phyloP scores from a whole-genome alignment of 2,329 filamentous ascomycete species.

The Camillea tinctor region DNA sequence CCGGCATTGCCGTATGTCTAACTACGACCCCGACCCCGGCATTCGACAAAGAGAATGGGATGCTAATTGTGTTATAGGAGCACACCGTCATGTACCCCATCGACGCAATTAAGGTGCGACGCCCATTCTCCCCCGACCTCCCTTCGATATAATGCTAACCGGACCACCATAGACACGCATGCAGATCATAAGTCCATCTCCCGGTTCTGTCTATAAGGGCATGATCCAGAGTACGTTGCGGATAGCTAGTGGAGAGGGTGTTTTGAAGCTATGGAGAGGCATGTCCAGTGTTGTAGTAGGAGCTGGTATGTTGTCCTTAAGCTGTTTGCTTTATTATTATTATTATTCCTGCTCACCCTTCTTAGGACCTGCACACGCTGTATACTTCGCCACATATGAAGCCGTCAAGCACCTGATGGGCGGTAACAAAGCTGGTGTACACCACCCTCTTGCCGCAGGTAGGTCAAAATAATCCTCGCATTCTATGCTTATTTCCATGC shows the following conservation, averaged over 20 bases:
- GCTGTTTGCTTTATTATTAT: conserved; percentile 1
- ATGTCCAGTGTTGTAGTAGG: conserved; percentile 95
- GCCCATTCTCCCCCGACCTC: conserved; percentile 18
- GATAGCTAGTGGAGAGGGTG: conserved; percentile 85
- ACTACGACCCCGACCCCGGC: neutral
- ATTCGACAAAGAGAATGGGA: neutral
- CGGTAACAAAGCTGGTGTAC: conserved; percentile 80
- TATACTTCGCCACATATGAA: conserved; percentile 98
- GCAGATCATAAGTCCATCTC: conserved; percentile 88
- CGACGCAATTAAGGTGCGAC: conserved; percentile 86
- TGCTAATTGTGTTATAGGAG: conserved; percentile 57
- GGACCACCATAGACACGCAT: conserved; percentile 74
- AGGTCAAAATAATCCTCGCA: conserved; percentile 31
- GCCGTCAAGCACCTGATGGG: conserved; percentile 95
- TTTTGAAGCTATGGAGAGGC: conserved; percentile 91
- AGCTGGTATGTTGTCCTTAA: conserved; percentile 63
- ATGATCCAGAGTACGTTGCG: conserved; percentile 90
- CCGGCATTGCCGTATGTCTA: conserved; percentile 77
- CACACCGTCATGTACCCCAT: conserved; percentile 99
- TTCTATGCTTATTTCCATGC: too few species aligned
- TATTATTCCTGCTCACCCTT: neutral
- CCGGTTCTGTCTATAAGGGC: conserved; percentile 80
- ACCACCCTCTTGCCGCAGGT: conserved; percentile 94
- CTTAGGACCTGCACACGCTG: conserved; percentile 88
- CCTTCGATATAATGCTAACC: conserved; percentile 17